Evolutionary conservation across 768 basidiomycete genomes (phyloP), one percentile per base, ranked within the genome.

Genomic region (Agrocybe praecox): DNA sequence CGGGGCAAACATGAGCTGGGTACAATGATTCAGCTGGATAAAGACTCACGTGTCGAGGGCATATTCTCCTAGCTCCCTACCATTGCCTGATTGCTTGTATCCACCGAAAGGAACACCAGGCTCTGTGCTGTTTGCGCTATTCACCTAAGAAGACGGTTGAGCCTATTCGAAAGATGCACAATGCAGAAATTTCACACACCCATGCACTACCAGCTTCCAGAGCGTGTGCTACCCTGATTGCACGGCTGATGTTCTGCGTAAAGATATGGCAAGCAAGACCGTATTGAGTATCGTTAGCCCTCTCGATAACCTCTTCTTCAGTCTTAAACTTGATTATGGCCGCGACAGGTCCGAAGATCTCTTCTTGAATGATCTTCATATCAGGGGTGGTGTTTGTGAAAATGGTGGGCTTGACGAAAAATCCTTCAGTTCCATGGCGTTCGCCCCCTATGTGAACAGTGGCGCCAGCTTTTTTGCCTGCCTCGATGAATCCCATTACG

Each of bases 241-340:
- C 90, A 42, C 86, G 78, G 48, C 75, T 81, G 69, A 90, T 68
- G 75, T 93, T 78, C 63, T 80, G 74, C 24, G 90, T 82, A 76
- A 91, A 92, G 56, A 96, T 82, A 4, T 88, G 87, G 1, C 86
- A 82, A 10, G 90, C 90, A 32, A 94, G 81, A 36, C 94, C 94
- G 72, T 93, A 92, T 5, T 50, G 77, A 0, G 88, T 87, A 68
- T 94, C 84, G 74, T 95, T 96, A 36, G 90, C 93, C 12, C 45
- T 56, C 40, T 72, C 70, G 55, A 86, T 65, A 33, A 80, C 83
- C 52, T 89, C 84, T 7, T 77, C 79, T 63, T 84, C 84, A 23
- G 76, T 74, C 61, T 81, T 80, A 77, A 94, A 93, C 65, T 87
- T 88, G 72, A 83, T 75, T 32, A 93, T 72, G 33, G 84, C 87